A percentile compares a stretch with the other conserved stretches of the same genome.
phyloP scores from a whole-genome alignment of 305 asterid genomes.

The Caryopteris hybrid region DNA sequence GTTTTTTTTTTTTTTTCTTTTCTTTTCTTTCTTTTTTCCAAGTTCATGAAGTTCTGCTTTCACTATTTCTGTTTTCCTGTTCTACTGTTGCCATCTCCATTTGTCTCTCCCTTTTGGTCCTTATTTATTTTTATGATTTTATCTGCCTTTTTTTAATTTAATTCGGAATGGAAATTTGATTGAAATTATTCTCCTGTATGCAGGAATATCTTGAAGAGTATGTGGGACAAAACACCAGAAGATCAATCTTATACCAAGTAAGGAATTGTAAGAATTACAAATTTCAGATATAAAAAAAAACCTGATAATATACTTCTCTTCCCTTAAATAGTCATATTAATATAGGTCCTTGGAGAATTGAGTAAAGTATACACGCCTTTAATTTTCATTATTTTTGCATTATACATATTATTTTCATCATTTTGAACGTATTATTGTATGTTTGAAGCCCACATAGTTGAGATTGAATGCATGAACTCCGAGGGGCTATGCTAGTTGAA shows the following conservation, averaged over 20 bases:
- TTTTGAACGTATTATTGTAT: not conserved
- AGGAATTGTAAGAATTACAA: conserved; percentile 23
- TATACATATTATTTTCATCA: not conserved
- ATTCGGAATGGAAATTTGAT: not conserved
- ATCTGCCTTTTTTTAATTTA: not conserved
- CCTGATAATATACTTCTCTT: not conserved
- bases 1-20: conserved; percentile 27
- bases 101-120: not conserved
- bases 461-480: not conserved
- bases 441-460: not conserved
- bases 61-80: not conserved
- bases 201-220: conserved; percentile 91
- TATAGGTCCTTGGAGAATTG: not conserved
- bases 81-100: not conserved
- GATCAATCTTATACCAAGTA: conserved; percentile 83
- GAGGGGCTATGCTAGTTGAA: not conserved
- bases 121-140: not conserved
- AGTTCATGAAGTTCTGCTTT: not conserved
- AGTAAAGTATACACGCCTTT: not conserved
- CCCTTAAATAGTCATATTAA: no score
- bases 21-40: no score
- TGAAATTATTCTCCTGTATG: not conserved
- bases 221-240: conserved; percentile 69
- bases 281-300: not conserved
- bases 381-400: not conserved